Evolutionary conservation across 108 stramenopile genomes (phyloP).

Genomic region (Skeletonema tropicum): DNA sequence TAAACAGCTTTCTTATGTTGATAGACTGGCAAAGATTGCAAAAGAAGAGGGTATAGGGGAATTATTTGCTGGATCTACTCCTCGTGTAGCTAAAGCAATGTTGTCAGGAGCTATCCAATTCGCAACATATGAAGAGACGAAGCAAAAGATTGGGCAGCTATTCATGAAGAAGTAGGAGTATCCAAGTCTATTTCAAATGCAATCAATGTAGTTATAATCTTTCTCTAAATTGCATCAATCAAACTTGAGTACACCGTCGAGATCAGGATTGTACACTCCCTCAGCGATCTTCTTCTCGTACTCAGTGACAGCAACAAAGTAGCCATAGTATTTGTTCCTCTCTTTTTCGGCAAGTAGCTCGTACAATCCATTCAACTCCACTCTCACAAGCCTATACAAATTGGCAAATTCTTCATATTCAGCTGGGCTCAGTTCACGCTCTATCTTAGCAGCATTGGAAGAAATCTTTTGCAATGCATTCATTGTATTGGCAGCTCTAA

Average conservation of each 20-base stretch:
- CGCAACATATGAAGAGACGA: constrained; percentile 89
- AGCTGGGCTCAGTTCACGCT: constrained; percentile 36
- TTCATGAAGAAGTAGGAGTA: constrained; percentile 31
- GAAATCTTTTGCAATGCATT: constrained; percentile 60
- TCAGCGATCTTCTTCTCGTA: constrained; percentile 73
- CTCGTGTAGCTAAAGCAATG: constrained; percentile 78
- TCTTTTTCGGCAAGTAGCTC: constrained; percentile 60
- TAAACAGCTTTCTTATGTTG: constrained; percentile 42
- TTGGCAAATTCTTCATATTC: constrained; percentile 63
- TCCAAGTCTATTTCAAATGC: not conserved
- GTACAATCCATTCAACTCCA: constrained; percentile 57
- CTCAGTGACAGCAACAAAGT: constrained; percentile 69
- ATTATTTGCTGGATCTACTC: constrained; percentile 74
- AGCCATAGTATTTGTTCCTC: constrained; percentile 68
- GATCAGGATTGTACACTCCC: constrained; percentile 66
- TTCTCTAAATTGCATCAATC: constrained; percentile 31
- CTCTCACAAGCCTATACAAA: constrained; percentile 54
- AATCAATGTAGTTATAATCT: too few relatives aligned
- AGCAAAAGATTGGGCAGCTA: constrained; percentile 58
- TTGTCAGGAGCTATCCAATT: constrained; percentile 87
- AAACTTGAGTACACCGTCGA: constrained; percentile 60
- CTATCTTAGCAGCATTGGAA: constrained; percentile 45
- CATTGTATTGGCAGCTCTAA: constrained; percentile 58
- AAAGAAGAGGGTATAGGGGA: constrained; percentile 66
- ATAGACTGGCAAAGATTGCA: constrained; percentile 50